These are phyloP conservation scores for Penicillium sp. DNA, from an alignment of 2,329 filamentous ascomycete species.

Conservation along the genomic window DNA sequence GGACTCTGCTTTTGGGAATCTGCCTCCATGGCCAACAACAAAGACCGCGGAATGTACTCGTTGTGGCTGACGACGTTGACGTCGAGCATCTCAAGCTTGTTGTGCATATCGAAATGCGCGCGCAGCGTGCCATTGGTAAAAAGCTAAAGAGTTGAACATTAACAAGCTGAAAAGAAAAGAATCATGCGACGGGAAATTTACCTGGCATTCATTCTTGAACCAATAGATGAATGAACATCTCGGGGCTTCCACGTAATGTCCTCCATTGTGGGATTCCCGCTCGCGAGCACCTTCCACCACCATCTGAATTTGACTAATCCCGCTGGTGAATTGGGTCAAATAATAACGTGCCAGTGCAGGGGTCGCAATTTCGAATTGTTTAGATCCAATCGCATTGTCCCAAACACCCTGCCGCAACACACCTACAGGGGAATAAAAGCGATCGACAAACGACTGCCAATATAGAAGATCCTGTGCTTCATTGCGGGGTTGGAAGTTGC, in stretches of 20 bases:
- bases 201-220: conserved; percentile 79
- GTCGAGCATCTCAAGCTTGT: conserved; percentile 81
- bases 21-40: conserved; percentile 50
- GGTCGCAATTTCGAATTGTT: conserved; percentile 82
- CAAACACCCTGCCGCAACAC: conserved; percentile 71
- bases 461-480: conserved; percentile 67
- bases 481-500: conserved; percentile 56
- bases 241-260: conserved; percentile 70
- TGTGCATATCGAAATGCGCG: conserved; percentile 73
- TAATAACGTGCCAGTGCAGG: conserved; percentile 85
- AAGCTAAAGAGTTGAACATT: conserved; percentile 50
- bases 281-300: conserved; percentile 69
- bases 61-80: conserved; percentile 74
- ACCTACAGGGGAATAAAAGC: conserved; percentile 76
- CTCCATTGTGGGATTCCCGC: conserved; percentile 58
- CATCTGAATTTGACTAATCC: conserved; percentile 81
- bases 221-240: conserved; percentile 84
- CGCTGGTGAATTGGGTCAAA: conserved; percentile 81
- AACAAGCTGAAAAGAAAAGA: not conserved
- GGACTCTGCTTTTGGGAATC: conserved; percentile 58
- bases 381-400: conserved; percentile 58
- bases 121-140: conserved; percentile 74
- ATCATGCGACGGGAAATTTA: conserved; percentile 47
- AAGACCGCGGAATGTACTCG: conserved; percentile 75
- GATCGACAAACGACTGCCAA: conserved; percentile 76